These are phyloP conservation scores for Phytophthora cryptogea DNA, from an alignment of 352 stramenopile genomes.

Conservation along the genomic window DNA sequence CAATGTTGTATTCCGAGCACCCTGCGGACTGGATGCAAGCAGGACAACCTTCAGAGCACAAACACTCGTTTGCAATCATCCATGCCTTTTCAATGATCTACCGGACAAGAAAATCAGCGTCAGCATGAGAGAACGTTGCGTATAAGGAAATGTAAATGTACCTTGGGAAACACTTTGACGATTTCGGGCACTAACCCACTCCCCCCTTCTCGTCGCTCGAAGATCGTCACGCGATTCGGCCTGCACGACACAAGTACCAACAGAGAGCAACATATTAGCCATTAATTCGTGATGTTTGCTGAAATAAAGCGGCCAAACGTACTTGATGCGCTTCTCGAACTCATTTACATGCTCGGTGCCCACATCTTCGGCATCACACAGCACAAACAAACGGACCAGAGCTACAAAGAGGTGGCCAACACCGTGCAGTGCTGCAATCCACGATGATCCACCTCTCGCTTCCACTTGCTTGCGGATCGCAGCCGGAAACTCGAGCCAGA, in stretches of 20 bases:
- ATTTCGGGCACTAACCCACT: constrained; percentile 88
- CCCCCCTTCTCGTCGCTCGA: constrained; percentile 87
- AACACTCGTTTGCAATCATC: constrained; percentile 77
- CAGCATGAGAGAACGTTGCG: background rate
- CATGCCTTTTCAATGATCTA: constrained; percentile 55
- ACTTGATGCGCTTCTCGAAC: constrained; percentile 67
- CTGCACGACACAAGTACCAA: constrained; percentile 24
- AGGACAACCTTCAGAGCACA: constrained; percentile 82
- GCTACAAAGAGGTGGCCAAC: constrained; percentile 92
- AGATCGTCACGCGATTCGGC: constrained; percentile 87
- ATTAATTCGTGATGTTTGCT: too few relatives aligned
- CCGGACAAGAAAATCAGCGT: background rate
- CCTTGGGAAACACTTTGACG: constrained; percentile 57
- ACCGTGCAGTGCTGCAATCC: constrained; percentile 67
- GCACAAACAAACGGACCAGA: constrained; percentile 93
- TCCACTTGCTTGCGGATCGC: constrained; percentile 50
- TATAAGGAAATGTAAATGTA: constrained; percentile 18
- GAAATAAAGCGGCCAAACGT: too few relatives aligned
- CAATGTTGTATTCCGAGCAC: constrained; percentile 91
- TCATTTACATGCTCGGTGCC: constrained; percentile 86
- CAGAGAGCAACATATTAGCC: constrained; percentile 7
- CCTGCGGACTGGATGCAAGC: constrained; percentile 84
- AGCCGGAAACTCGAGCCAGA: constrained; percentile 95
- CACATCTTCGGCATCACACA: constrained; percentile 87
- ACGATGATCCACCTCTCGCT: constrained; percentile 31